These are phyloP conservation scores for Metschnikowia continentalis DNA, from an alignment of 805 yeast species.

Conservation along the genomic window DNA sequence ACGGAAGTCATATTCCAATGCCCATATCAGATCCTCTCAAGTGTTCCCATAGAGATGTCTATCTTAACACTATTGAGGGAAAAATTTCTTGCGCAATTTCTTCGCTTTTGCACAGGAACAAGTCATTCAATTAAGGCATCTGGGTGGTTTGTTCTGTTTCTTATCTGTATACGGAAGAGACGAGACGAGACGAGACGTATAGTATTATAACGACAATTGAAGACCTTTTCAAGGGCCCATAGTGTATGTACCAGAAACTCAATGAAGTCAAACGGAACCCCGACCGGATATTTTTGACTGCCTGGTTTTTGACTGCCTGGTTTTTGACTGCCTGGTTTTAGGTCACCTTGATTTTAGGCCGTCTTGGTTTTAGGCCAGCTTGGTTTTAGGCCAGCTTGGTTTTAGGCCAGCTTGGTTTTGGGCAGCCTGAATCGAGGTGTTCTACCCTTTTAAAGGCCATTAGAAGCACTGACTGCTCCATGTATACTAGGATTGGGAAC, in stretches of 20 bases:
- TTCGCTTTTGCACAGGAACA: neutral
- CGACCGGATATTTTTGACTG: neutral
- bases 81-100: neutral
- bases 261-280: neutral
- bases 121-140: neutral
- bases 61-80: too few species aligned
- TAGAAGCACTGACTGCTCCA: constrained; percentile 53
- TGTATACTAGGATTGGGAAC: constrained; percentile 31
- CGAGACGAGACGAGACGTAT: neutral
- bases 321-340: too few species aligned
- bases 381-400: constrained; percentile 42
- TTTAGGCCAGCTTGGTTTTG: constrained; percentile 79
- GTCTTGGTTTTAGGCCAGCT: constrained; percentile 63
- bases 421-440: constrained; percentile 71
- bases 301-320: too few species aligned
- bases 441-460: constrained; percentile 60
- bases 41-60: too few species aligned
- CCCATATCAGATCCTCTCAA: too few species aligned
- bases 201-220: neutral
- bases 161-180: neutral
- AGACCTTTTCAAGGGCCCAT: neutral
- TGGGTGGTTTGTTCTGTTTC: neutral
- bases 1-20: too few species aligned
- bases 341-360: too few species aligned
- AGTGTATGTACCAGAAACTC: neutral